A percentile compares a stretch with the other conserved stretches of the same genome.
phyloP scores from a whole-genome alignment of 176 grass and related monocot genomes.

The Oryza meridionalis region DNA sequence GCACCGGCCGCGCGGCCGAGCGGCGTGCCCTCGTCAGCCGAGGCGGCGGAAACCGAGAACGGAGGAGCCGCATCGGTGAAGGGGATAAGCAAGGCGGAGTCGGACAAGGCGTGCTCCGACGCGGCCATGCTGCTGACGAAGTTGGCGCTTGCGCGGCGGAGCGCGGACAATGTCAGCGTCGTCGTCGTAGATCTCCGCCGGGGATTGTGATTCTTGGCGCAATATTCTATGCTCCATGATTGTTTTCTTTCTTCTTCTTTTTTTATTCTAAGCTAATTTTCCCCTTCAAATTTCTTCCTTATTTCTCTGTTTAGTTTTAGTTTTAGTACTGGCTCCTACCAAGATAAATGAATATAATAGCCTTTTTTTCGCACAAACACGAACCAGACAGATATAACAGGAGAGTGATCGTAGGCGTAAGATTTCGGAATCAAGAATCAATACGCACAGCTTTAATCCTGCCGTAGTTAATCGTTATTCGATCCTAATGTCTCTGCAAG shows the following conservation, averaged over 20 bases:
- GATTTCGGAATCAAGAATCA: background rate
- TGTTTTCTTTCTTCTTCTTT: background rate
- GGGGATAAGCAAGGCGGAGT: slow-evolving; percentile 36
- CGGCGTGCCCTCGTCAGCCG: background rate
- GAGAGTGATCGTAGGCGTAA: background rate
- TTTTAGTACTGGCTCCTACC: slow-evolving; percentile 1
- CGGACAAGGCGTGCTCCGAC: slow-evolving; percentile 75
- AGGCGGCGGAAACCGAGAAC: background rate
- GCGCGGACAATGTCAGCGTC: slow-evolving; percentile 84
- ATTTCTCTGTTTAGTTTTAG: background rate
- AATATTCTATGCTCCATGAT: slow-evolving; percentile 31
- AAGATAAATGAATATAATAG: slow-evolving; percentile 32
- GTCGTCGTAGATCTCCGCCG: slow-evolving; percentile 85
- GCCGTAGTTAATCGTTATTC: background rate
- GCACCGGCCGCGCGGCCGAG: background rate
- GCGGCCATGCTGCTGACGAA: slow-evolving; percentile 91
- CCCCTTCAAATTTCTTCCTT: background rate
- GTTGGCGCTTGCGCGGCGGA: slow-evolving; percentile 84
- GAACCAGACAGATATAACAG: background rate
- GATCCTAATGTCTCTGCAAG: background rate
- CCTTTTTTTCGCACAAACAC: background rate
- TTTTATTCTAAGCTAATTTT: slow-evolving; percentile 15
- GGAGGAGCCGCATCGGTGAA: slow-evolving; percentile 29
- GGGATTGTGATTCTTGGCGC: slow-evolving; percentile 38
- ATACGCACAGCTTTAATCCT: background rate